Base-by-base conservation (phyloP, 345 rosid species). In the Gossypium rotundifolium region DNA sequence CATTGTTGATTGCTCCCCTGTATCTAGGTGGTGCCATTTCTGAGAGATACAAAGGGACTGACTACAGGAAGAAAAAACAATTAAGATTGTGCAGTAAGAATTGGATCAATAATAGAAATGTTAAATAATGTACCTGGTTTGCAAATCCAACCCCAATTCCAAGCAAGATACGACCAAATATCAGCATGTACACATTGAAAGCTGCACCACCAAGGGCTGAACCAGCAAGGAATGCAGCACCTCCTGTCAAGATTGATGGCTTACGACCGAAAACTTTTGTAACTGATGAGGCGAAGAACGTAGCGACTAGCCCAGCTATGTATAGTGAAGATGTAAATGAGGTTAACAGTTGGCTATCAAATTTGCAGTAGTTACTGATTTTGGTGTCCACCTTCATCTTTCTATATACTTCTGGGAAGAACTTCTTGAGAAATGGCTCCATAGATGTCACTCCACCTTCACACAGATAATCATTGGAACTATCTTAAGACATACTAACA, bases 251-350 rank as follows among this genome's bases (percentile, higher is more conserved):
- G 52, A 93, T 86, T 1, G 93, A 88, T 3, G 88, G 83, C 75
- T 86, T 91, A 76, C 94, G 89, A 49, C 94, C 96, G 13, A 74
- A 87, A 13, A 71, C 70, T 76, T 87, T 83, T 3, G 94, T 89
- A 68, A 91, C 79, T 0, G 79, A 81, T 0, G 93, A 88, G 54
- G 98, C 98, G 0, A 88, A 76, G 80, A 89, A 79, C 58, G 88
- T 79, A 77, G 94, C 81, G 0, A 89, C 18, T 55, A 93, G 88
- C 49, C 94, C 93, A 0, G 96, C 88, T 3, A 91, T 51, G 60
- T 89, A 91, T 13, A 93, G 89, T n/a, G 96, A 93, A 40, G 94
- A 91, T 9, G 96, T 90, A 81, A 93, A 93, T 27, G 87, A 83
- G 18, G 96, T 93, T 46, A 93, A 66, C 11, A 91, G 75, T 72